These are phyloP conservation scores for Boletellus sp. DNA, from an alignment of 768 basidiomycete species.

Conservation along the genomic window DNA sequence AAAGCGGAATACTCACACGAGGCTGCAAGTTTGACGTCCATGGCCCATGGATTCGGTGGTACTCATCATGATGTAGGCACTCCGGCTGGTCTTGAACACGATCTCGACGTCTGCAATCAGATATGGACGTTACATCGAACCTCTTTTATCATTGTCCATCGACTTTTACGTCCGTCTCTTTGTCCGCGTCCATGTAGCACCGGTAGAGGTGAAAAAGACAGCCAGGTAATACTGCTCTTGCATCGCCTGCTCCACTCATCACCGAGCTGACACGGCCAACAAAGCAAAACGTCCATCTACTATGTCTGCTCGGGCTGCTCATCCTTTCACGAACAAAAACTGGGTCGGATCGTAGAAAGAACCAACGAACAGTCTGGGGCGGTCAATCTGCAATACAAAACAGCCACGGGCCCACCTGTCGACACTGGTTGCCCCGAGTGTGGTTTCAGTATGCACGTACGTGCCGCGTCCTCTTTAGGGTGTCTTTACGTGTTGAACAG, in stretches of 20 bases:
- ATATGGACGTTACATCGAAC: constrained; percentile 90
- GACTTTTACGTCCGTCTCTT: constrained; percentile 97
- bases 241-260: not conserved
- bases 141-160: constrained; percentile 86
- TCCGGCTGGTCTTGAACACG: constrained; percentile 85
- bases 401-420: constrained; percentile 63
- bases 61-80: constrained; percentile 50
- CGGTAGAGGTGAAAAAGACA: constrained; percentile 80
- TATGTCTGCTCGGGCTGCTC: constrained; percentile 87
- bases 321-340: constrained; percentile 74
- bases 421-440: constrained; percentile 78
- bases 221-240: constrained; percentile 58
- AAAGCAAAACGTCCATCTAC: constrained; percentile 80
- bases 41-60: not conserved
- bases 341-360: constrained; percentile 72
- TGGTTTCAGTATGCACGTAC: constrained; percentile 68
- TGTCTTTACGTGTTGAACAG: not conserved
- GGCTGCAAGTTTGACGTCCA: constrained; percentile 51
- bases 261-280: constrained; percentile 4
- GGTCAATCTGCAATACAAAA: constrained; percentile 67
- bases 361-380: constrained; percentile 52
- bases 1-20: constrained; percentile 94
- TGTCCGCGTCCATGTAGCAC: constrained; percentile 68
- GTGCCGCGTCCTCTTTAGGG: constrained; percentile 2
- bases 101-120: constrained; percentile 84